These are phyloP conservation scores for Exophiala sp. DNA, from an alignment of 2,329 filamentous ascomycete species.

Conservation along the genomic window DNA sequence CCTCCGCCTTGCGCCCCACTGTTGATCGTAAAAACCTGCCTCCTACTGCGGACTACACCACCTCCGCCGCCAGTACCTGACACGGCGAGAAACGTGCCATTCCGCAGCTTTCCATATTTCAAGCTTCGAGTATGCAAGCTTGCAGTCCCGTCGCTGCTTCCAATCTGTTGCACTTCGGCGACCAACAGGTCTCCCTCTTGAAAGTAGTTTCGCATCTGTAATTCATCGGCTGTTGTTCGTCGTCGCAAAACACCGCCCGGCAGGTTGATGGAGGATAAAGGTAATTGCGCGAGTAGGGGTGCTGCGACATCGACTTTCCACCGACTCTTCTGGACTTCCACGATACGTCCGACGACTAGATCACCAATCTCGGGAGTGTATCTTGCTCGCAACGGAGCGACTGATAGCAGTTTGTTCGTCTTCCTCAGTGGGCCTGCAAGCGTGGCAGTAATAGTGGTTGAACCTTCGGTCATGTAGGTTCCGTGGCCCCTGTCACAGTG, in stretches of 20 bases:
- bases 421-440: conserved; percentile 86
- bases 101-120: conserved; percentile 92
- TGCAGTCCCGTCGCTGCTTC: conserved; percentile 76
- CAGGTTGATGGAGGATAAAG: conserved; percentile 86
- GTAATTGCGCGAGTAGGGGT: conserved; percentile 77
- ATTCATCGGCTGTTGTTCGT: conserved; percentile 89
- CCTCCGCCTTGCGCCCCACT: conserved; percentile 45
- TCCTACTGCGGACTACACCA: conserved; percentile 76
- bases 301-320: conserved; percentile 96
- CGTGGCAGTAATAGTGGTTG: conserved; percentile 74
- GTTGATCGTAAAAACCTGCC: conserved; percentile 80
- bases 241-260: conserved; percentile 89
- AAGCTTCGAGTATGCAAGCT: conserved; percentile 84
- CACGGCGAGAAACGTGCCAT: conserved; percentile 84
- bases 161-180: conserved; percentile 85
- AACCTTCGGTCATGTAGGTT: conserved; percentile 58
- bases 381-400: conserved; percentile 82
- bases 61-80: conserved; percentile 70
- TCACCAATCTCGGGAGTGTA: conserved; percentile 97
- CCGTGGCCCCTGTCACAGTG: conserved; percentile 70
- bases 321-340: conserved; percentile 86
- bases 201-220: conserved; percentile 97
- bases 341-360: conserved; percentile 86
- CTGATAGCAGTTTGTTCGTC: conserved; percentile 94
- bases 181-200: conserved; percentile 90